Evolutionary conservation across 345 rosid species (phyloP).

Genomic region (Barbarea vulgaris): DNA sequence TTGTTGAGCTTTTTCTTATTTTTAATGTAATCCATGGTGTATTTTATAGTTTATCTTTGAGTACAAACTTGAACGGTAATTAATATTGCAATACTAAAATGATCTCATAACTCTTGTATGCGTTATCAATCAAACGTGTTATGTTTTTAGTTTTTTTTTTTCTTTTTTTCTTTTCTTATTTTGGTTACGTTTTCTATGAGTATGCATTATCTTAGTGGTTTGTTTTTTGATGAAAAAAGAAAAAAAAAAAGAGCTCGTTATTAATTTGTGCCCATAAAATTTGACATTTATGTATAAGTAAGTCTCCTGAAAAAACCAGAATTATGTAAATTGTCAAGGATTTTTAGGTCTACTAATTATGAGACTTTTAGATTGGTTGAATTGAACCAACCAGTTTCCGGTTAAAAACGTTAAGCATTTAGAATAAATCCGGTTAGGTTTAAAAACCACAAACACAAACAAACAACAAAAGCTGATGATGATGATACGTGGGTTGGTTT

Average conservation of each 20-base stretch:
- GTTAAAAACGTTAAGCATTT: not conserved
- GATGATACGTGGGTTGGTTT: not conserved
- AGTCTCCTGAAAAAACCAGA: no score
- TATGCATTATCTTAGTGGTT: not conserved
- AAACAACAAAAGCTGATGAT: constrained; percentile 5
- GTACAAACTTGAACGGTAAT: not conserved
- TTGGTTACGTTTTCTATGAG: no score
- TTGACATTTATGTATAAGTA: no score
- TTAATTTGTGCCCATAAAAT: no score
- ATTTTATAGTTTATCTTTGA: not conserved
- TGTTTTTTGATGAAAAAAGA: no score
- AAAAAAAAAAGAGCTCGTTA: no score
- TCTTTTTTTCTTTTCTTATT: not conserved
- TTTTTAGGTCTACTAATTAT: no score
- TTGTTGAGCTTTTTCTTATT: not conserved
- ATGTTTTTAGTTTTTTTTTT: not conserved
- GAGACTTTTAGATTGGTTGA: not conserved
- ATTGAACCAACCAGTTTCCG: constrained; percentile 1
- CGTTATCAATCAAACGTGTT: no score
- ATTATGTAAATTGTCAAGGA: no score
- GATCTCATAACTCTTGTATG: no score
- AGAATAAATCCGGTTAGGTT: constrained; percentile 9
- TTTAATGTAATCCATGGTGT: not conserved
- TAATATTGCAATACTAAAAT: not conserved
- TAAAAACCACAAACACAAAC: not conserved